Conservation (phyloP, 257 asterid genomes). For the Paulownia fortunei region DNA sequence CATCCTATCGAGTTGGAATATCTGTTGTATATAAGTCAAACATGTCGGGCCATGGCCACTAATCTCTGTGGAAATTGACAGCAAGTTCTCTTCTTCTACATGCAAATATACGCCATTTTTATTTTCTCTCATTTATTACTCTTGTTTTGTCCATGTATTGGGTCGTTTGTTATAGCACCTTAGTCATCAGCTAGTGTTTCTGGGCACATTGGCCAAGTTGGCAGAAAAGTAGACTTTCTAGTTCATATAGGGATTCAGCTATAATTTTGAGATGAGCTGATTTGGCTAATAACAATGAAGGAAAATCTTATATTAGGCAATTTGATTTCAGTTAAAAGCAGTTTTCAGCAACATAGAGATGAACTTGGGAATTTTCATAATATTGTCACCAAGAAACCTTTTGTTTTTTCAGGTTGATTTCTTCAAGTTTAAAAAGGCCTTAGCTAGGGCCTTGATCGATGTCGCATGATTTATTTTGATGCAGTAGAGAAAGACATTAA, state of each 20-base stretch:
- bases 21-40: not conserved
- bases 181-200: conserved; percentile 3
- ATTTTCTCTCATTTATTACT: not conserved
- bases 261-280: not conserved
- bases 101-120: conserved; percentile 3
- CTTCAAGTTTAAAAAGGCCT: not conserved
- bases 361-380: not conserved
- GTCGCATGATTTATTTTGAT: no score
- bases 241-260: not conserved
- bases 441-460: no score
- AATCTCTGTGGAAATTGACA: not conserved
- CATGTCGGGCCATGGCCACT: not conserved
- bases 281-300: no score
- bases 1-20: not conserved
- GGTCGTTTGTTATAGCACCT: not conserved
- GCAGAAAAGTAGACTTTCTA: not conserved
- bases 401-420: not conserved
- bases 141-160: not conserved
- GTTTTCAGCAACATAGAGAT: not conserved
- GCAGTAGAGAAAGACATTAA: not conserved
- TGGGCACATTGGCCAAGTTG: not conserved
- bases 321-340: not conserved
- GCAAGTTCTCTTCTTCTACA: not conserved
- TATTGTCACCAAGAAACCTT: not conserved
- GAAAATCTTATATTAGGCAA: not conserved